Evolutionary conservation across 805 yeast species (phyloP).

Genomic region (Kuraishia hungarica): DNA sequence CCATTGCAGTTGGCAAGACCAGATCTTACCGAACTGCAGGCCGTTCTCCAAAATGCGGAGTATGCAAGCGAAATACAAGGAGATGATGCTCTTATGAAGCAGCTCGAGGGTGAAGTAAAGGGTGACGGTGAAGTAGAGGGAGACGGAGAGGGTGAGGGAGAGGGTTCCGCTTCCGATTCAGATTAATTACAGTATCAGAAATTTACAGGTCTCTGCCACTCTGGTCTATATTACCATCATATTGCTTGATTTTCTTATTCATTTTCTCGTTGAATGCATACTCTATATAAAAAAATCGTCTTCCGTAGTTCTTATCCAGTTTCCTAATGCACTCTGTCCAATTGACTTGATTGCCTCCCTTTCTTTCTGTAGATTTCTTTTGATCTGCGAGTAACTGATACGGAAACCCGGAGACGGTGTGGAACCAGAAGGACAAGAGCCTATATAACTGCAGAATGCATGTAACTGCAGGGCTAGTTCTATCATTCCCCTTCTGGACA

Average conservation of each 20-base stretch:
- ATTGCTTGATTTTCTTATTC: not conserved
- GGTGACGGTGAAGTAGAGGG: constrained; percentile 9
- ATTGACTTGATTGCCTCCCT: constrained; percentile 22
- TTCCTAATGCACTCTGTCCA: constrained; percentile 25
- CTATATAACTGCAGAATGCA: not conserved
- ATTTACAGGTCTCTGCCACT: not conserved
- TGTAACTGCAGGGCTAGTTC: not conserved
- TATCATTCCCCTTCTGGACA: not conserved
- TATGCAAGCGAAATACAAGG: constrained; percentile 43
- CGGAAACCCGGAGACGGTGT: too few species aligned
- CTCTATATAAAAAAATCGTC: constrained; percentile 29
- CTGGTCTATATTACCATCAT: not conserved
- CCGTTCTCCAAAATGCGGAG: constrained; percentile 75
- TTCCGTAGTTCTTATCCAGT: constrained; percentile 35
- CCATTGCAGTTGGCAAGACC: constrained; percentile 65
- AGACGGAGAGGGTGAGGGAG: constrained; percentile 28
- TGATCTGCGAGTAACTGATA: not conserved
- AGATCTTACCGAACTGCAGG: constrained; percentile 44
- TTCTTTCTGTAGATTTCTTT: constrained; percentile 6
- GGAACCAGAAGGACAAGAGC: not conserved
- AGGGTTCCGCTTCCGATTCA: constrained; percentile 15
- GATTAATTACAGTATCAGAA: not conserved
- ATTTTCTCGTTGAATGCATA: not conserved
- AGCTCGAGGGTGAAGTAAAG: constrained; percentile 13
- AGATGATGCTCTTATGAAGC: constrained; percentile 24